Percentiles rank a stretch among this genome's conserved stretches.
Conservation (phyloP, 768 basidiomycete species). For the Panellus pusillus region DNA sequence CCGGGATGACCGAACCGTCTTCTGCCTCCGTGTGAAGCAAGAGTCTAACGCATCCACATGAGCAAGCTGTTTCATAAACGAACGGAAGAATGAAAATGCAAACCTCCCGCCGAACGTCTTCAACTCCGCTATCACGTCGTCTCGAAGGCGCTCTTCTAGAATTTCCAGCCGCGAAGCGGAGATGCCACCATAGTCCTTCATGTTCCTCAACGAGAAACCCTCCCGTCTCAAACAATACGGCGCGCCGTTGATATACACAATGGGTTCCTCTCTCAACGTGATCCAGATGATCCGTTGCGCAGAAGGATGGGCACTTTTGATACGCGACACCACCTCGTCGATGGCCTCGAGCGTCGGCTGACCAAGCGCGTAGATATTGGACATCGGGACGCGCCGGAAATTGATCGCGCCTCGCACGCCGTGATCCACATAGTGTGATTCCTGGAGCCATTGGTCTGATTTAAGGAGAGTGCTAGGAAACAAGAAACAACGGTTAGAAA, state of each 20-base stretch:
- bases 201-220: constrained; percentile 84
- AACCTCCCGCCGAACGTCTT: constrained; percentile 81
- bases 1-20: constrained; percentile 86
- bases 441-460: constrained; percentile 87
- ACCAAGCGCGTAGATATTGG: constrained; percentile 87
- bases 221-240: constrained; percentile 90
- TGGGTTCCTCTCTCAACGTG: constrained; percentile 88
- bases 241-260: constrained; percentile 89
- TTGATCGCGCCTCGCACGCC: constrained; percentile 92
- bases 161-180: constrained; percentile 86
- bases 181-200: constrained; percentile 98
- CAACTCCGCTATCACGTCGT: constrained; percentile 85
- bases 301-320: constrained; percentile 60
- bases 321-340: constrained; percentile 67
- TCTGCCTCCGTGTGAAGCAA: constrained; percentile 87
- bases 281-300: constrained; percentile 81
- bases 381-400: constrained; percentile 80
- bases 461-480: constrained; percentile 76
- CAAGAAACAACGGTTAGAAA: background rate
- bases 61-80: background rate
- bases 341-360: constrained; percentile 92
- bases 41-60: constrained; percentile 43
- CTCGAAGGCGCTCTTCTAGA: constrained; percentile 85
- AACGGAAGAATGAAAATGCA: constrained; percentile 18
- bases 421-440: constrained; percentile 63